Percentiles rank a stretch among this genome's conserved stretches.
Conservation (phyloP, 2,329 filamentous ascomycete genomes). For the Acarospora socialis region DNA sequence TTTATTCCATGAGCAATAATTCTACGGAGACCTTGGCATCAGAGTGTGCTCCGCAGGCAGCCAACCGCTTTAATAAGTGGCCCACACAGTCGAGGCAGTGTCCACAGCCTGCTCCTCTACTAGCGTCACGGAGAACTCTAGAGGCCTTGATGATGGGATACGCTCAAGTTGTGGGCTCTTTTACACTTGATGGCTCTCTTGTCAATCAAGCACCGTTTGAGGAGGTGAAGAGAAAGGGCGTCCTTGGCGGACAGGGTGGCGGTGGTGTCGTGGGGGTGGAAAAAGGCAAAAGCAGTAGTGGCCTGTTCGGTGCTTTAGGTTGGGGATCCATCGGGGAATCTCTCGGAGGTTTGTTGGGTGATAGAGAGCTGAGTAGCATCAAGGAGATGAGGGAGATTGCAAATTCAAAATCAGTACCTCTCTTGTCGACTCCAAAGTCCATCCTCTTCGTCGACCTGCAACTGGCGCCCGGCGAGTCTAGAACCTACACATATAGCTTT, state of each 20-base stretch:
- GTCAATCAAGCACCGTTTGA: conserved; percentile 85
- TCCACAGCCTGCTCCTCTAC: conserved; percentile 30
- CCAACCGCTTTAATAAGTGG: conserved; percentile 40
- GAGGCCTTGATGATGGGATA: conserved; percentile 97
- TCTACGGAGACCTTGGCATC: conserved; percentile 87
- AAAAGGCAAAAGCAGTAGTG: conserved; percentile 56
- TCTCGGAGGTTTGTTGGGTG: conserved; percentile 72
- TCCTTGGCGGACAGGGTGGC: conserved; percentile 67
- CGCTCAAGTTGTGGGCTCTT: conserved; percentile 83
- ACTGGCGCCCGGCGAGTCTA: conserved; percentile 76
- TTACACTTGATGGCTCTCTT: conserved; percentile 79
- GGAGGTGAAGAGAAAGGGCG: conserved; percentile 86
- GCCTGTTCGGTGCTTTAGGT: conserved; percentile 69
- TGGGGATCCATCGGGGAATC: conserved; percentile 84
- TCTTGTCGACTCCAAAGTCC: conserved; percentile 90
- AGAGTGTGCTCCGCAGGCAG: conserved; percentile 51
- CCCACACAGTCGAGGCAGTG: conserved; percentile 25
- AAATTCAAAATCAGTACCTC: conserved; percentile 72
- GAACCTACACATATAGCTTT: conserved; percentile 75
- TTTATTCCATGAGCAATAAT: conserved; percentile 89
- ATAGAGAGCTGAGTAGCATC: conserved; percentile 78
- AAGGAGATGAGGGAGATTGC: conserved; percentile 86
- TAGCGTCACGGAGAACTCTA: conserved; percentile 35
- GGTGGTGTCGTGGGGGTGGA: conserved; percentile 62
- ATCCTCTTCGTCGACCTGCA: conserved; percentile 89